Percentiles rank a stretch among this genome's conserved stretches.
Conservation (phyloP, 2,329 filamentous ascomycete species). For the Septoria linicola region DNA sequence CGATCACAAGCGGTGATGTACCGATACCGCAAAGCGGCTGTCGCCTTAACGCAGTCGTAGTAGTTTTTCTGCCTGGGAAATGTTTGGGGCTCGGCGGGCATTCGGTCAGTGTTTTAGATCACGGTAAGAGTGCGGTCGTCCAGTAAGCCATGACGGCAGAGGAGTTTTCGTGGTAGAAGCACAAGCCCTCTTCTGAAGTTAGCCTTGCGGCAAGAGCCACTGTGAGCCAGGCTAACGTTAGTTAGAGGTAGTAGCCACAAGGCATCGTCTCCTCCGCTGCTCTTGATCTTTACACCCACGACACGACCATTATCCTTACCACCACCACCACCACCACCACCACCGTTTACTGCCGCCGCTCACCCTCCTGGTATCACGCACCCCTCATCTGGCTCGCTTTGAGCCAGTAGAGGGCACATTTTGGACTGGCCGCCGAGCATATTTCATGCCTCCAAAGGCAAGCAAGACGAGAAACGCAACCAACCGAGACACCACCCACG, state of each 20-base stretch:
- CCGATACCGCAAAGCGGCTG: constrained; percentile 5
- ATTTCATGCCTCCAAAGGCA: constrained; percentile 50
- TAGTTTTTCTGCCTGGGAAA: constrained; percentile 4
- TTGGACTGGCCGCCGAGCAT: constrained; percentile 11
- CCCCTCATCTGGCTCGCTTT: constrained; percentile 36
- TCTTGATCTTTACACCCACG: not conserved
- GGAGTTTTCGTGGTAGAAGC: no score
- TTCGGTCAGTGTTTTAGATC: not conserved
- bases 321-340: no score
- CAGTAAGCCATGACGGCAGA: no score
- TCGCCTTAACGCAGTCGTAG: not conserved
- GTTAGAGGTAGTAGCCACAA: no score
- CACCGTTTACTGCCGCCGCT: no score
- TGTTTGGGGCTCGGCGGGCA: no score
- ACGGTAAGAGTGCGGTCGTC: not conserved
- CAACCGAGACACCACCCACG: constrained; percentile 53
- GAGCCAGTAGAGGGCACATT: constrained; percentile 25
- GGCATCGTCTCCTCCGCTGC: not conserved
- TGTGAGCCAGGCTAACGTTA: no score
- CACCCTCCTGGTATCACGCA: constrained; percentile 15
- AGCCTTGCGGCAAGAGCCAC: not conserved
- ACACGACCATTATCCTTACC: constrained; percentile 17
- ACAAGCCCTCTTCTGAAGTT: no score
- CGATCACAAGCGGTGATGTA: constrained; percentile 11
- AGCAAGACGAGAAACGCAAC: constrained; percentile 47